Conservation (phyloP, 495 filamentous ascomycete species). For the Lentithecium fluviatile region DNA sequence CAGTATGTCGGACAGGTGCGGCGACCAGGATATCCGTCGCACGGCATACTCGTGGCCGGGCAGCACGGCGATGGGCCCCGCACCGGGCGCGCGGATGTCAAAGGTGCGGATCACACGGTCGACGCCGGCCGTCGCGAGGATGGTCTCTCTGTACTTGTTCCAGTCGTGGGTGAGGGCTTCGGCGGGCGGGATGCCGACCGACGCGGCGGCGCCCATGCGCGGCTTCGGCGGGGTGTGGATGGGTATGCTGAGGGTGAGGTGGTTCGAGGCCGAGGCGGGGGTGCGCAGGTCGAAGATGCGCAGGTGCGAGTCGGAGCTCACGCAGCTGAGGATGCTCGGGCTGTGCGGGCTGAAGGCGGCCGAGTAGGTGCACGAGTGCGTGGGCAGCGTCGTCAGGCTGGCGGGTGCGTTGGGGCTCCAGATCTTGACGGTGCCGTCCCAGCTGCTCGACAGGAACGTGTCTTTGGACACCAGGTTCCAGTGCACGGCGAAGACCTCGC, state of each 20-base stretch:
- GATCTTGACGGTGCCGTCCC: slow-evolving; percentile 92
- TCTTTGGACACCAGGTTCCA: slow-evolving; percentile 94
- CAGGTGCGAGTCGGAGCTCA: slow-evolving; percentile 79
- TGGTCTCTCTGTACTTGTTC: slow-evolving; percentile 90
- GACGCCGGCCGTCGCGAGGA: slow-evolving; percentile 87
- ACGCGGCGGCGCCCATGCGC: slow-evolving; percentile 42
- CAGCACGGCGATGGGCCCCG: slow-evolving; percentile 69
- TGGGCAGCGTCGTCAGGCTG: slow-evolving; percentile 79
- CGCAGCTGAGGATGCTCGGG: slow-evolving; percentile 74
- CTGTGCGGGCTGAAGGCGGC: slow-evolving; percentile 78
- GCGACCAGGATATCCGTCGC: slow-evolving; percentile 80
- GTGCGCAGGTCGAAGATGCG: slow-evolving; percentile 88
- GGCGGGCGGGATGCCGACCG: slow-evolving; percentile 54
- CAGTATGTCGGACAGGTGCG: slow-evolving; percentile 81
- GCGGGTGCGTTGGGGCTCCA: slow-evolving; percentile 74
- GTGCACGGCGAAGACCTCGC: slow-evolving; percentile 84
- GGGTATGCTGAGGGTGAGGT: slow-evolving; percentile 72
- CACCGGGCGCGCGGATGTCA: slow-evolving; percentile 71
- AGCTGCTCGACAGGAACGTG: slow-evolving; percentile 80
- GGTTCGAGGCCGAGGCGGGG: slow-evolving; percentile 76
- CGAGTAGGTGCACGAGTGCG: slow-evolving; percentile 88
- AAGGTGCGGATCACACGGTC: slow-evolving; percentile 83
- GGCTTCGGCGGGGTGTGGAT: slow-evolving; percentile 62
- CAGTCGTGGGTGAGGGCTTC: slow-evolving; percentile 95
- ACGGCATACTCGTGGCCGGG: slow-evolving; percentile 89